Evolutionary conservation across 768 basidiomycete species (phyloP).

Genomic region (Mrakia hoshinonis): DNA sequence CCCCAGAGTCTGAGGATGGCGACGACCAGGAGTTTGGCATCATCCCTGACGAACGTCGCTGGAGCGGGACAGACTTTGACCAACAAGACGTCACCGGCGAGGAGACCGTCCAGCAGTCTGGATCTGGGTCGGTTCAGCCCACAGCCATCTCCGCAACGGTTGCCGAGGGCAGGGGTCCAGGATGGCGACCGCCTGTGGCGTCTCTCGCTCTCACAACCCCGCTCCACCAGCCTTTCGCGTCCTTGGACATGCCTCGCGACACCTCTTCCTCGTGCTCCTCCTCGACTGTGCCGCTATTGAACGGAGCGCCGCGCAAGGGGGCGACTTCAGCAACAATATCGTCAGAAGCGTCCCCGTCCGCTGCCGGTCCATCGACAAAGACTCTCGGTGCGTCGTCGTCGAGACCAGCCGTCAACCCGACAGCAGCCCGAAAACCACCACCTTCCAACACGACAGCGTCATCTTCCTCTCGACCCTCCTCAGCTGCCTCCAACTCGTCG

Average conservation of each 20-base stretch:
- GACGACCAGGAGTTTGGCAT: neutral
- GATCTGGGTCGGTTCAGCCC: no score
- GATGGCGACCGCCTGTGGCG: neutral
- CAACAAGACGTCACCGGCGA: neutral
- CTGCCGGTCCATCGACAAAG: neutral
- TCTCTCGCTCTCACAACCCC: constrained; percentile 6
- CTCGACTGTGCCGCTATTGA: neutral
- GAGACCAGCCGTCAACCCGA: neutral
- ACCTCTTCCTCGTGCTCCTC: neutral
- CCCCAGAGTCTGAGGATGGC: constrained; percentile 3
- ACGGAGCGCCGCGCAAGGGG: neutral
- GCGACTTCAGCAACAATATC: neutral
- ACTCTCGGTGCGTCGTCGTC: neutral
- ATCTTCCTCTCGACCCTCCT: neutral
- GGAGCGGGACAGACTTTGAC: neutral
- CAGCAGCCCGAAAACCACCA: neutral
- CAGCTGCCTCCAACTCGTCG: neutral
- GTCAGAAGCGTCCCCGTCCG: neutral
- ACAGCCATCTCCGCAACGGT: no score
- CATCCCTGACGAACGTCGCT: constrained; percentile 4
- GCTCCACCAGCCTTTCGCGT: neutral
- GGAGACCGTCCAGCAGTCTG: neutral
- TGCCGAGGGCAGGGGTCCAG: neutral
- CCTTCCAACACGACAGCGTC: neutral
- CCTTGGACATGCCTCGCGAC: neutral